Base-by-base conservation (phyloP, 2,329 filamentous ascomycete species). In the Cytospora piceae region DNA sequence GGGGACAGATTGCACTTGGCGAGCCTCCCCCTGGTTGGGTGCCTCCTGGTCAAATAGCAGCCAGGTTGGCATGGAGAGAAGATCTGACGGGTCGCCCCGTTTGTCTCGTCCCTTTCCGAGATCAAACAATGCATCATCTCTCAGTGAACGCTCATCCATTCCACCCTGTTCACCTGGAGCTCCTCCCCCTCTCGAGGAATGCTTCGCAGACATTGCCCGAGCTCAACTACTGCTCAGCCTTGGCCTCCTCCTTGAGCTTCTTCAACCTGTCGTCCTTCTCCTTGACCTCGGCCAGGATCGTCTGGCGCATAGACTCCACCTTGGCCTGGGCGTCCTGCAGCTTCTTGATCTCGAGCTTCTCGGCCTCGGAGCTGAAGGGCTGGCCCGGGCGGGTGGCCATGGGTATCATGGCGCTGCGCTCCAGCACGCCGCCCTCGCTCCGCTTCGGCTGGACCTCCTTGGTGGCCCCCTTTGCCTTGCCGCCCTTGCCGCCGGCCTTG, bases 321-420 rank as follows among this genome's bases (percentile, higher is more conserved):
- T 88, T 85, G 64, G 83, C 82, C 73, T 88, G 80, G 64, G 91
- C 90, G 67, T 88, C 88, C 69, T 81, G 81, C 55, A 90, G 78
- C 73, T 82, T 83, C 74, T 85, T 84, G 42, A 88, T 77, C 77
- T 90, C 87, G 8, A 85, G 77, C 69, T 84, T 81, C 78, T 91
- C 91, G 57, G 87, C 89, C 79, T 90, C 87, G 66, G 83, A 82
- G 76, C 89, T 91, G 74, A 92, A 94, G n/a, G 87, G 89, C 73
- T 89, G 89, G 39, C 84, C 88, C 2, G 88, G 86, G 11, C 86
- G 82, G 72, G 86, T 90, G 57, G 80, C 82, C 64, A 87, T 81
- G 5, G 92, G 92, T 68, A 96, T 87, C 80, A 93, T 88, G 64
- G 91, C 91, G 58, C 89, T 91, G 66, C 89, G 85, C 70, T 90